Conservation (phyloP, 2,329 filamentous ascomycete genomes). For the Calonectria leucothoes region DNA sequence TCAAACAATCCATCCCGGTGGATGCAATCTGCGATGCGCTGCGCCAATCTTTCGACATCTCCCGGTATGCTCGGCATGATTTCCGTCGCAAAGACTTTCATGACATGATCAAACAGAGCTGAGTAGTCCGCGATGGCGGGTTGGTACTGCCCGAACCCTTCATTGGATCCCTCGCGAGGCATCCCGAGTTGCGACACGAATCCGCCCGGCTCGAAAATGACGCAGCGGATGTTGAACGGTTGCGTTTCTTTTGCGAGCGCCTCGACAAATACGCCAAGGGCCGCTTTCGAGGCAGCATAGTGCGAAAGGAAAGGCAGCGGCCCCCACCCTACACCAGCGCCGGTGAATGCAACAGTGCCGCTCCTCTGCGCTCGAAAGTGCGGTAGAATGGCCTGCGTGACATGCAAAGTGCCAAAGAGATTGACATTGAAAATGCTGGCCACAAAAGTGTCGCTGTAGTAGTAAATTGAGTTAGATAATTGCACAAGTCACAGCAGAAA, state of each 20-base stretch:
- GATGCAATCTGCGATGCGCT: slow-evolving; percentile 24
- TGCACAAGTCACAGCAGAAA: too few species aligned
- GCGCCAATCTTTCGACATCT: slow-evolving; percentile 33
- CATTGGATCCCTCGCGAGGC: slow-evolving; percentile 31
- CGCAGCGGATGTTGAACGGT: slow-evolving; percentile 41
- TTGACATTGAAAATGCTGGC: slow-evolving; percentile 44
- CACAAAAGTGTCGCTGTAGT: slow-evolving; percentile 35
- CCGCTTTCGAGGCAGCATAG: slow-evolving; percentile 46
- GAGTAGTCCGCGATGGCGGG: slow-evolving; percentile 33
- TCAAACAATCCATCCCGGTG: slow-evolving; percentile 41
- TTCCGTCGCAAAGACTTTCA: not conserved
- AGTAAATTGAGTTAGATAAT: too few species aligned
- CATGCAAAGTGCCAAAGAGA: slow-evolving; percentile 41
- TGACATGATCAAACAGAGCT: slow-evolving; percentile 25
- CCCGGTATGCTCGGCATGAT: slow-evolving; percentile 2
- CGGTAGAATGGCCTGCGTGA: slow-evolving; percentile 43
- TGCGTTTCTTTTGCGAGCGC: slow-evolving; percentile 44
- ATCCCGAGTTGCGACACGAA: slow-evolving; percentile 44
- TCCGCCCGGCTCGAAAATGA: slow-evolving; percentile 48
- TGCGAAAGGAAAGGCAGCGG: slow-evolving; percentile 45
- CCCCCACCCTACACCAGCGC: slow-evolving; percentile 42
- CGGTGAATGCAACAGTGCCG: slow-evolving; percentile 45
- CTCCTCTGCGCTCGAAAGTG: slow-evolving; percentile 39
- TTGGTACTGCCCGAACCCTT: slow-evolving; percentile 25
- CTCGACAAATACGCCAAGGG: slow-evolving; percentile 43